These are phyloP conservation scores for Arthrobotrys conoides DNA, from an alignment of 2,329 filamentous ascomycete genomes.

Conservation along the genomic window DNA sequence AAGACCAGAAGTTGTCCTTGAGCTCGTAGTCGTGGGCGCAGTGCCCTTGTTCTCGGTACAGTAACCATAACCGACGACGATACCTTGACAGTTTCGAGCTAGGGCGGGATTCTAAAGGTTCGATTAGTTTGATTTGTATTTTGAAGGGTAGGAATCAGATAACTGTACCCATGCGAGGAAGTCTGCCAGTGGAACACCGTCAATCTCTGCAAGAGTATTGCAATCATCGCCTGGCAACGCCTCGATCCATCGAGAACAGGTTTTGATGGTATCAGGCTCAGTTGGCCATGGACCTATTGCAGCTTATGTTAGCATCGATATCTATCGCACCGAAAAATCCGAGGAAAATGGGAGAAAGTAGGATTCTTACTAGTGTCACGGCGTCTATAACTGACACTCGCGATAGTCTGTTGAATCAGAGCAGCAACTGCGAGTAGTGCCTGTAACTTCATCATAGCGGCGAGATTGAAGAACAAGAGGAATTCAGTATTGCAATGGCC, in stretches of 20 bases:
- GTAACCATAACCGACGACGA: slow-evolving; percentile 36
- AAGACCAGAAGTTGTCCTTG: slow-evolving; percentile 10
- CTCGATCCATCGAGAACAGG: slow-evolving; percentile 39
- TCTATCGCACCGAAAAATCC: neutral
- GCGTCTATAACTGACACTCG: slow-evolving; percentile 6
- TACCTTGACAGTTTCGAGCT: slow-evolving; percentile 26
- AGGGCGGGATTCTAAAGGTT: slow-evolving; percentile 24
- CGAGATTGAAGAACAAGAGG: neutral
- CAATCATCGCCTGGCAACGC: slow-evolving; percentile 36
- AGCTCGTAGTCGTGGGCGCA: neutral
- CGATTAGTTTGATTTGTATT: neutral
- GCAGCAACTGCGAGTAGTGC: slow-evolving; percentile 3
- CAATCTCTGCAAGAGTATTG: slow-evolving; percentile 40
- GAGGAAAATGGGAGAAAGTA: too few relatives aligned
- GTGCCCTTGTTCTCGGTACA: slow-evolving; percentile 35
- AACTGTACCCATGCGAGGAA: slow-evolving; percentile 30
- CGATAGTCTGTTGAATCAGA: slow-evolving; percentile 14
- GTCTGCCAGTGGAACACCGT: slow-evolving; percentile 26
- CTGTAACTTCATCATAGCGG: slow-evolving; percentile 29
- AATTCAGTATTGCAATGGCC: neutral
- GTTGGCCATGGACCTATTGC: slow-evolving; percentile 39
- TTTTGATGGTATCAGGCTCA: slow-evolving; percentile 34
- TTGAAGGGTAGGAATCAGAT: neutral
- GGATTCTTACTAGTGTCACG: slow-evolving; percentile 39
- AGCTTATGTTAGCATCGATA: slow-evolving; percentile 1